phyloP scores from a whole-genome alignment of 306 rosid species.

The Quercus wislizeni region DNA sequence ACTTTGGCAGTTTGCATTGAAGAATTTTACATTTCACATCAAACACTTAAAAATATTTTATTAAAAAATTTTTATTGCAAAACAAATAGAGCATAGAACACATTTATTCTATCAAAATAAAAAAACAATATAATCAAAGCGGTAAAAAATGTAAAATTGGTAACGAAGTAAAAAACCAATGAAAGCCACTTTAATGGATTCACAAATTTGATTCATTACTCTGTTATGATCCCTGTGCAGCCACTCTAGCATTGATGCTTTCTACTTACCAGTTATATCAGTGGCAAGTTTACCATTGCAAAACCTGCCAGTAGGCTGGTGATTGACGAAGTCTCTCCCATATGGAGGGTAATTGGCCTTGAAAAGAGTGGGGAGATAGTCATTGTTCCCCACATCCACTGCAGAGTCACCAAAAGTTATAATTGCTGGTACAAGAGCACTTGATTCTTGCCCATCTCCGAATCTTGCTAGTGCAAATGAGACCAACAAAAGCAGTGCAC shows the following conservation, averaged over 20 bases:
- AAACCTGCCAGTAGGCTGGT: slow-evolving; percentile 91
- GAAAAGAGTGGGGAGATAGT: slow-evolving; percentile 71
- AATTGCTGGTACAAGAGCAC: slow-evolving; percentile 76
- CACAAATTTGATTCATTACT: not conserved
- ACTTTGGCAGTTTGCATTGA: no score
- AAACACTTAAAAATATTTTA: no score
- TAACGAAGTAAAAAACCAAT: not conserved
- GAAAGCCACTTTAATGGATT: not conserved
- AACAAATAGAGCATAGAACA: no score
- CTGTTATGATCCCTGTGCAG: not conserved
- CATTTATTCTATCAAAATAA: no score
- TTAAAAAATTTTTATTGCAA: no score
- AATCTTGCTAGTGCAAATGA: slow-evolving; percentile 31
- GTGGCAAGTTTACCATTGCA: slow-evolving; percentile 95
- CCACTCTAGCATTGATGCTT: not conserved
- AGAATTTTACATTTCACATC: no score
- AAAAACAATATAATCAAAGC: no score
- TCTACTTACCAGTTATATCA: slow-evolving; percentile 73
- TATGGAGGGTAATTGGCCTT: slow-evolving; percentile 95
- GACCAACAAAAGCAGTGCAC: slow-evolving; percentile 37
- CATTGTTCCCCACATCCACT: slow-evolving; percentile 87
- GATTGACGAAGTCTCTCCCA: slow-evolving; percentile 83
- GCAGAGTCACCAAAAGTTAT: slow-evolving; percentile 89
- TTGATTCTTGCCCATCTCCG: slow-evolving; percentile 61
- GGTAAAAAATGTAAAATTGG: no score